Evolutionary conservation across 345 rosid species (phyloP).

Genomic region (Melastoma malabathricum): DNA sequence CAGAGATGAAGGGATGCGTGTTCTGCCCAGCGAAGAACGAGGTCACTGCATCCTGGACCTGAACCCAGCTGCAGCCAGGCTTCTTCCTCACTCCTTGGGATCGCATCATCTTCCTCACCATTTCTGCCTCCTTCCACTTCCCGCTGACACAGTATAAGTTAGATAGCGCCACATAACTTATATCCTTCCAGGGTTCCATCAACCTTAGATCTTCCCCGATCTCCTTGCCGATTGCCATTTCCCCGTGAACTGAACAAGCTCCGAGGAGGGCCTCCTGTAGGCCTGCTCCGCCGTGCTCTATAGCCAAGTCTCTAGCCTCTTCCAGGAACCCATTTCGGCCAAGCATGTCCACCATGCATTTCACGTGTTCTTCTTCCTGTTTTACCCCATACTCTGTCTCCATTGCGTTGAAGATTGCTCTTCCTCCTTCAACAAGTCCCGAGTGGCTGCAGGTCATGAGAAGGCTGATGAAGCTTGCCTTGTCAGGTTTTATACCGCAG

Average conservation of each 20-base stretch:
- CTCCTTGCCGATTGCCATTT: slow-evolving; percentile 26
- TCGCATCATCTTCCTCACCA: slow-evolving; percentile 46
- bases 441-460: slow-evolving; percentile 70
- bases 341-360: slow-evolving; percentile 71
- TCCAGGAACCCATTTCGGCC: slow-evolving; percentile 50
- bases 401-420: slow-evolving; percentile 31
- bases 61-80: slow-evolving; percentile 81
- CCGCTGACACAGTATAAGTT: slow-evolving; percentile 53
- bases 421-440: slow-evolving; percentile 52
- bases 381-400: slow-evolving; percentile 25
- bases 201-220: slow-evolving; percentile 25
- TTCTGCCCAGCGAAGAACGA: slow-evolving; percentile 38
- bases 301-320: slow-evolving; percentile 40
- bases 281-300: slow-evolving; percentile 9
- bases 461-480: slow-evolving; percentile 62
- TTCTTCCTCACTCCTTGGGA: slow-evolving; percentile 49
- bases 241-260: slow-evolving; percentile 38
- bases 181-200: slow-evolving; percentile 35
- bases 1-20: slow-evolving; percentile 20
- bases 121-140: slow-evolving; percentile 70
- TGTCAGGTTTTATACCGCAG: slow-evolving; percentile 47
- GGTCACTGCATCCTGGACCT: slow-evolving; percentile 35
- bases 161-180: slow-evolving; percentile 48
- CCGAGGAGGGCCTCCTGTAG: slow-evolving; percentile 47
- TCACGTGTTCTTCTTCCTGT: slow-evolving; percentile 43